These are phyloP conservation scores for Cladosporium halotolerans DNA, from an alignment of 2,329 filamentous ascomycete genomes.

Conservation along the genomic window DNA sequence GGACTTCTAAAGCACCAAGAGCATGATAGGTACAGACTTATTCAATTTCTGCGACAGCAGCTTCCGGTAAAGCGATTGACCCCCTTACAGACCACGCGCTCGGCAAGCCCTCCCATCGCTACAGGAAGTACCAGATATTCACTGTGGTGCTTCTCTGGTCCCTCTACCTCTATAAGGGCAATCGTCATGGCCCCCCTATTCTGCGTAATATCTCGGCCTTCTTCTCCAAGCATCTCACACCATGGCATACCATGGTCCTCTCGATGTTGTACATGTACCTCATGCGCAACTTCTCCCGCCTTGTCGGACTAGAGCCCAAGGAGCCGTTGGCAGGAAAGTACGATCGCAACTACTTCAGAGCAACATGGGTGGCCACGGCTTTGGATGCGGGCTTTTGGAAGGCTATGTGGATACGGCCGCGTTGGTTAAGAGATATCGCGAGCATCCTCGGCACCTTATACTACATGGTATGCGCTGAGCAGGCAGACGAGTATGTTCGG, in stretches of 20 bases:
- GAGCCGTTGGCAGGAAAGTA: conserved; percentile 94
- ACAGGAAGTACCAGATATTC: conserved; percentile 86
- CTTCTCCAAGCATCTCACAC: conserved; percentile 65
- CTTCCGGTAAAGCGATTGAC: not conserved
- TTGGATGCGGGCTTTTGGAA: conserved; percentile 98
- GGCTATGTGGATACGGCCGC: conserved; percentile 81
- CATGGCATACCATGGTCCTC: conserved; percentile 83
- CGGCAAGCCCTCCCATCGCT: conserved; percentile 83
- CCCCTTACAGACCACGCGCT: conserved; percentile 69
- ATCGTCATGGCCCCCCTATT: conserved; percentile 80
- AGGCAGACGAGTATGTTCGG: conserved; percentile 92
- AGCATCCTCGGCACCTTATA: conserved; percentile 81
- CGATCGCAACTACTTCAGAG: conserved; percentile 83
- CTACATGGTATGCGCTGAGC: conserved; percentile 87
- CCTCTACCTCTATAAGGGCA: conserved; percentile 72
- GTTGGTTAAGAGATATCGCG: conserved; percentile 74
- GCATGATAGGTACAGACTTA: conserved; percentile 9
- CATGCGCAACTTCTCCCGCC: conserved; percentile 85
- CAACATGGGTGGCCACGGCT: conserved; percentile 93
- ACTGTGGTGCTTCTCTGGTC: conserved; percentile 90
- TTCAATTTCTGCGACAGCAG: not conserved
- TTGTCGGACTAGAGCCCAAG: conserved; percentile 83
- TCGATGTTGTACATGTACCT: conserved; percentile 90
- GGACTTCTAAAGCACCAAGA: not conserved
- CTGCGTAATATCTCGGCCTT: conserved; percentile 64